Conservation (phyloP, 805 yeast species). For the Yarrowia divulgata region DNA sequence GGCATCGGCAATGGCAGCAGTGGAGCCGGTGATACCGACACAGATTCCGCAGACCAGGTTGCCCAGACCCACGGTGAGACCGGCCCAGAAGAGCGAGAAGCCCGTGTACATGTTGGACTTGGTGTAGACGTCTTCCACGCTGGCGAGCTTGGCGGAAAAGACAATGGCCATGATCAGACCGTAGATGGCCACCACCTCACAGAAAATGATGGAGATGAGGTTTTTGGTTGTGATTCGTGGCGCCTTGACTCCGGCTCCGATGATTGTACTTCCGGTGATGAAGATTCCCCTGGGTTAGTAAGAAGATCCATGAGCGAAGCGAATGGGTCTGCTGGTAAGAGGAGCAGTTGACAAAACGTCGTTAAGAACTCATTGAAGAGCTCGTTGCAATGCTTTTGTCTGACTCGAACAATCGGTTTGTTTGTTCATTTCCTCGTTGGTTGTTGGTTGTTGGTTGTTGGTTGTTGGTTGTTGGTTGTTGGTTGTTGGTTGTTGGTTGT, state of each 20-base stretch:
- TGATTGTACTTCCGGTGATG: constrained; percentile 89
- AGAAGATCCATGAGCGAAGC: no score
- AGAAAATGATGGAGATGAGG: constrained; percentile 93
- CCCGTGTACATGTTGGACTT: constrained; percentile 92
- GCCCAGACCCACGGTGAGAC: constrained; percentile 90
- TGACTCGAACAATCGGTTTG: no score
- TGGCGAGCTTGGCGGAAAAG: constrained; percentile 83
- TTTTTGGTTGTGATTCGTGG: constrained; percentile 98
- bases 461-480: not conserved
- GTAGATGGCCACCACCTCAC: constrained; percentile 98
- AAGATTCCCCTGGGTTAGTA: constrained; percentile 70
- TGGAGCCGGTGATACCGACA: constrained; percentile 96
- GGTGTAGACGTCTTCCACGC: constrained; percentile 68
- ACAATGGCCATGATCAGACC: constrained; percentile 98
- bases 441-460: no score
- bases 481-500: no score
- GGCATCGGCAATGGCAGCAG: constrained; percentile 98
- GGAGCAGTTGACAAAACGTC: no score
- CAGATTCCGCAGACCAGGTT: constrained; percentile 96
- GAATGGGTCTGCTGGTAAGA: no score
- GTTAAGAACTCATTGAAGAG: no score
- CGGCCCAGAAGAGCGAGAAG: constrained; percentile 96
- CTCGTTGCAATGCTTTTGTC: no score
- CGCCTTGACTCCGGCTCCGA: constrained; percentile 98
- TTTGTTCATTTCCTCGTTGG: no score